Percentiles rank a stretch among this genome's conserved stretches.
These are phyloP conservation scores for Ophiostoma piceae DNA, from an alignment of 2,329 filamentous ascomycete species.

Conservation along the genomic window DNA sequence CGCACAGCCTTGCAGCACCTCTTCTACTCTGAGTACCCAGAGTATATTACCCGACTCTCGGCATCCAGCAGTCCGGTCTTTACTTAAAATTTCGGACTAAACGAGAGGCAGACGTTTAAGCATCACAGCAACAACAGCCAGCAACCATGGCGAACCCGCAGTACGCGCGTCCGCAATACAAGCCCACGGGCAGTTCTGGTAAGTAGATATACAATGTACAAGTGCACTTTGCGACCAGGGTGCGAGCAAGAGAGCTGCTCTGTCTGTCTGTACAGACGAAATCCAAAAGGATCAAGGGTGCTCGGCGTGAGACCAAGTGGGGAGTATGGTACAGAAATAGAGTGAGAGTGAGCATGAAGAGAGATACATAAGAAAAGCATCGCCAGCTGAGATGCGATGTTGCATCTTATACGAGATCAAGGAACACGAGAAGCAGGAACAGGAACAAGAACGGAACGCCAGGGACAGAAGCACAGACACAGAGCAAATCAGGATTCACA, in stretches of 20 bases:
- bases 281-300: background rate
- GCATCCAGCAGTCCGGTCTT: background rate
- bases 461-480: background rate
- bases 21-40: background rate
- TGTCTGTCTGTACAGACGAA: no score
- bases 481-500: background rate
- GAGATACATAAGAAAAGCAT: background rate
- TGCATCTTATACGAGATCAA: background rate
- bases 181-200: background rate
- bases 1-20: constrained; percentile 1
- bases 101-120: background rate
- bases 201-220: background rate
- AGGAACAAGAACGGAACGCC: background rate
- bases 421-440: background rate
- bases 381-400: background rate
- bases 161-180: constrained; percentile 23
- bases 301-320: constrained; percentile 6
- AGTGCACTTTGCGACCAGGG: background rate
- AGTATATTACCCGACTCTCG: background rate
- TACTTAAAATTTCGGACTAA: background rate
- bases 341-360: background rate
- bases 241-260: background rate
- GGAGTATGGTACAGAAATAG: background rate
- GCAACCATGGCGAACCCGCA: constrained; percentile 26
- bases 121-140: constrained; percentile 19